Evolutionary conservation across 2,329 filamentous ascomycete species (phyloP), one percentile per base, ranked within the genome.

Genomic region (Metarhizium brunneum): DNA sequence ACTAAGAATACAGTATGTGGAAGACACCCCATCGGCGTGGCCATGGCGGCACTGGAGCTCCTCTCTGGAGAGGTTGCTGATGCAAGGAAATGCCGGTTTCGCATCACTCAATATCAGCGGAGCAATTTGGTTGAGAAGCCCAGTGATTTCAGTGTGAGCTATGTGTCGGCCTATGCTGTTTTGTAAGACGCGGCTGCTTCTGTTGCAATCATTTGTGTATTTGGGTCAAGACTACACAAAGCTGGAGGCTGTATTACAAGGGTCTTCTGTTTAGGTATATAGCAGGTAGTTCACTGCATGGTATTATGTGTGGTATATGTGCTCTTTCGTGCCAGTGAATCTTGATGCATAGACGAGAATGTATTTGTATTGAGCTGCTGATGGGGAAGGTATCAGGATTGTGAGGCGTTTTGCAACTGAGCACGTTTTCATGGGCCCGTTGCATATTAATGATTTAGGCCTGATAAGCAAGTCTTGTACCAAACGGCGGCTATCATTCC

Each of bases 1-100:
- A 97, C 92, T 0, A 82, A 83, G 14, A 99, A 99, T 64, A 96
- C 94, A 0, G 90, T 99, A 0, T 99, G 94, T 66, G 94, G 94
- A 3, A 79, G 92, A 51, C 94, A 99, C 73, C 94, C 94, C 0
- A 97, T 99, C 63, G 92, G 94, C 0, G 86, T 97, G 4, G 81
- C 88, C 42, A 91, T 99, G 90, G 90, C 92, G 0, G 91, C 87
- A 0, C 71, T 97, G 58, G 92, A 96, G 72, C 73, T 77, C 51
- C 66, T 89, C 36, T 69, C 72, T 1, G 66, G 69, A 25, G 71
- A 75, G 30, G 67, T 68, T 10, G 60, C 71, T 43, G 66, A 68
- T n/a, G 63, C 72, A 32, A 50, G n/a, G 6, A 78, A 74, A 61
- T 72, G 82, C 4, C 77, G 69, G 53, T 95, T 97, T 70, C 83